Percentiles rank a stretch among this genome's conserved stretches.
Conservation (phyloP, 768 basidiomycete genomes). For the Termitomyces titanicus region DNA sequence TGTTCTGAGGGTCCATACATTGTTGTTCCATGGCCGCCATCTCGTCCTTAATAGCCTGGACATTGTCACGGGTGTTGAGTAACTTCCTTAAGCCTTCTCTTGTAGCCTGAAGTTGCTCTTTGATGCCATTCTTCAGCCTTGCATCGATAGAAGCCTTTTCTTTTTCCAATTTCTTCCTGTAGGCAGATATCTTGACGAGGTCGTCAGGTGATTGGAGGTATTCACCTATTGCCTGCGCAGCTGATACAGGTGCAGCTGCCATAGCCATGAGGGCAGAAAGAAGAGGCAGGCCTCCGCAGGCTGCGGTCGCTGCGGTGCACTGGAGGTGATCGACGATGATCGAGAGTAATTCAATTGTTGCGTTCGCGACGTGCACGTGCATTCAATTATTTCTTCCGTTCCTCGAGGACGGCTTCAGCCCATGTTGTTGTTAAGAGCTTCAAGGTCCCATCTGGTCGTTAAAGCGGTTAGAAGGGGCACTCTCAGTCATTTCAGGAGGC, state of each 20-base stretch:
- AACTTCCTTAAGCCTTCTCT: conserved; percentile 84
- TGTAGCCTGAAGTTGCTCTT: conserved; percentile 89
- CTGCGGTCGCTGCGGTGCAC: conserved; percentile 5
- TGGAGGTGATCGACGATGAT: conserved; percentile 3
- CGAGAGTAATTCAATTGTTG: not conserved
- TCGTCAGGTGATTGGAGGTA: conserved; percentile 93
- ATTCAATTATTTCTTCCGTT: not conserved
- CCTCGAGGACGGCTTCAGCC: not conserved
- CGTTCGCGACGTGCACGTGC: conserved; percentile 7
- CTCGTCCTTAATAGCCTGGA: conserved; percentile 82
- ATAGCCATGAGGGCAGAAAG: conserved; percentile 21
- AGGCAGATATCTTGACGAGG: conserved; percentile 81
- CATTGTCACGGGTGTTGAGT: conserved; percentile 69
- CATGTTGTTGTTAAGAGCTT: conserved; percentile 6
- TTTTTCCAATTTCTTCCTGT: conserved; percentile 92
- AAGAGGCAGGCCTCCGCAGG: conserved; percentile 2
- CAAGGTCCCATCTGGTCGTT: not conserved
- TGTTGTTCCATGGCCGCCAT: conserved; percentile 77
- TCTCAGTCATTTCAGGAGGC: not conserved
- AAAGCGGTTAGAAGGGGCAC: not conserved
- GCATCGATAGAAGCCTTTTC: conserved; percentile 94
- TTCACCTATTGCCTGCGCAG: conserved; percentile 84
- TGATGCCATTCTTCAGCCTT: conserved; percentile 85
- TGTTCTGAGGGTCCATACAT: conserved; percentile 70
- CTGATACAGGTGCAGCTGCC: conserved; percentile 60